Evolutionary conservation across 441 rosid genomes (phyloP).

Genomic region (Pelargonium citronellum): DNA sequence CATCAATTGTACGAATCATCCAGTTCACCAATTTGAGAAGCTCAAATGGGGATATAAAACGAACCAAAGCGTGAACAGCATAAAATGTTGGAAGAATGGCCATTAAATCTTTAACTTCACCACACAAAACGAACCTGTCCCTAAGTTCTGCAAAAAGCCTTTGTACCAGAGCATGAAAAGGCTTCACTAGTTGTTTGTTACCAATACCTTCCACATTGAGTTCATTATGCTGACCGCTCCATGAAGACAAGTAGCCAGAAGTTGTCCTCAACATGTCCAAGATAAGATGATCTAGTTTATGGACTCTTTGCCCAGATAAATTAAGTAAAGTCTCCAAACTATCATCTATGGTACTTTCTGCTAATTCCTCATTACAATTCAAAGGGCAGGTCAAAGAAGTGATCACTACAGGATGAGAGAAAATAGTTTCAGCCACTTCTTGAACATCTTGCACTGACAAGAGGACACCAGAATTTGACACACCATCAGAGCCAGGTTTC

Average conservation of each 20-base stretch:
- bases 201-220: constrained; percentile 25
- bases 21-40: constrained; percentile 55
- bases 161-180: constrained; percentile 40
- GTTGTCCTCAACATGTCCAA: constrained; percentile 51
- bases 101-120: constrained; percentile 34
- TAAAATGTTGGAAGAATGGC: constrained; percentile 51
- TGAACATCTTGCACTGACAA: constrained; percentile 30
- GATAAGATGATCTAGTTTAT: constrained; percentile 51
- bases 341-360: constrained; percentile 26
- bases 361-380: constrained; percentile 35
- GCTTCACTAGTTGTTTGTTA: constrained; percentile 35
- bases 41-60: constrained; percentile 59
- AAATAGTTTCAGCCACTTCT: constrained; percentile 53
- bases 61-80: constrained; percentile 48
- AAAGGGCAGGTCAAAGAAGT: constrained; percentile 47
- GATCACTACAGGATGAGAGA: constrained; percentile 58
- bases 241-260: constrained; percentile 41
- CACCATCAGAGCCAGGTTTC: constrained; percentile 30
- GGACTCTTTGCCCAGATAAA: constrained; percentile 37
- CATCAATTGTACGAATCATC: constrained; percentile 45
- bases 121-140: constrained; percentile 45
- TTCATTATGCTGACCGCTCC: constrained; percentile 24
- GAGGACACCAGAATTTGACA: constrained; percentile 22
- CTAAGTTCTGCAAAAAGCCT: constrained; percentile 39
- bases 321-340: constrained; percentile 39